Evolutionary conservation across 306 rosid species (phyloP), one percentile per base, ranked within the genome.

Genomic region (Lablab purpureus): DNA sequence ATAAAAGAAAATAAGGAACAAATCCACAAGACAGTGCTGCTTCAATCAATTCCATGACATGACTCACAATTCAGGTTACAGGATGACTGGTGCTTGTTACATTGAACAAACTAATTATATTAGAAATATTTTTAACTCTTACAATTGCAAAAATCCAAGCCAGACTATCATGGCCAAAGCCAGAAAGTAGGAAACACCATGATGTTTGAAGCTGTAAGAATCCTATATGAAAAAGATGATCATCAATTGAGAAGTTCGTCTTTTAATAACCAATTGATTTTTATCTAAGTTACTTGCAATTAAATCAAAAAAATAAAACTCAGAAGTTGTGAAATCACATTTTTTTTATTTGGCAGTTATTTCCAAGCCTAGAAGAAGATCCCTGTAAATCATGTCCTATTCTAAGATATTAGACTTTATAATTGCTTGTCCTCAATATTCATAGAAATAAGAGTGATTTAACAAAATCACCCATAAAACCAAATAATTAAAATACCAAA

Each of bases 401-500:
- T 43, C 58, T 54, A 52, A 40, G 10, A 40, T n/a, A 60, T 64
- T 59, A 37, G 10, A 64, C 71, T 54, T 67, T 47, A 55, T 30
- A 13, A 54, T 55, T 58, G 65, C 58, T 43, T 10, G 12, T 41
- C 43, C 54, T 37, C 77, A 56, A 46, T 32, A 51, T 19, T 74
- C 68, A 63, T 41, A 51, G 59, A 73, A 77, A 67, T 58, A 74
- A 73, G 46, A 71, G 62, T 50, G 10, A 45, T 54, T n/a, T 28
- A 56, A 40, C 23, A 59, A 66, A 82, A 55, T 46, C 73, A 82
- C 56, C 72, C 74, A 58, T 49, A 62, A 80, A 63, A 73, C 17
- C 37, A 25, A 52, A 63, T 12, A 67, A 56, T 10, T 47, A 17
- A 59, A 84, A 52, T 43, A 81, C 52, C 64, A 75, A 78, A 63